These are phyloP conservation scores for Avicennia marina DNA, from an alignment of 257 asterid genomes.

Conservation along the genomic window DNA sequence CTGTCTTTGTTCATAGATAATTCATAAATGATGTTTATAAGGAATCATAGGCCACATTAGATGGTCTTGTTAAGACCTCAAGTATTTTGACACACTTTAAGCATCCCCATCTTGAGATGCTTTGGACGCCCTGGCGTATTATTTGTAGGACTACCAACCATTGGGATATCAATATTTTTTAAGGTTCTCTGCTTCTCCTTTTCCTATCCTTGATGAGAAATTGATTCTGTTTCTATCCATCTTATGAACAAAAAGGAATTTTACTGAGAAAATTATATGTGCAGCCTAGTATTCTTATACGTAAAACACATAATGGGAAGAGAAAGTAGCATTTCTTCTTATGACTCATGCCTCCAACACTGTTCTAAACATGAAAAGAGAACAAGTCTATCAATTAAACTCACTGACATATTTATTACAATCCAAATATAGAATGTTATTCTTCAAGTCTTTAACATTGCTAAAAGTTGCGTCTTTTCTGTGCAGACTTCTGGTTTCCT, in stretches of 20 bases:
- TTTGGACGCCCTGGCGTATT: neutral
- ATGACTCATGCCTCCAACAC: neutral
- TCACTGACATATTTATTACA: neutral
- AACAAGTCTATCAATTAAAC: neutral
- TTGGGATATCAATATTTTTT: neutral
- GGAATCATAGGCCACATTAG: neutral
- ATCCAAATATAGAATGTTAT: neutral
- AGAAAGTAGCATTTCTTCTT: neutral
- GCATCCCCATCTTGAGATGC: neutral
- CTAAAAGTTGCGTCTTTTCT: neutral
- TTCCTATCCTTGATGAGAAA: neutral
- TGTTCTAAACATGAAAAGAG: neutral
- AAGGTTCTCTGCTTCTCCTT: neutral
- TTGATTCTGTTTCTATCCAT: neutral
- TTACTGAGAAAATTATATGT: no score
- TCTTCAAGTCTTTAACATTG: neutral
- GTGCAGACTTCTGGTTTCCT: neutral
- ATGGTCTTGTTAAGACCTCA: neutral
- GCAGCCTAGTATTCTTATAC: neutral
- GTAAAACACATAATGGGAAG: neutral
- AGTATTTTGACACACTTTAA: neutral
- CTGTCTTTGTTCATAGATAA: neutral
- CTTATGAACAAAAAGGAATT: neutral
- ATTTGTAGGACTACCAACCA: neutral
- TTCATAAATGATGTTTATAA: neutral